Evolutionary conservation across 1,139 yeast genomes (phyloP).

Genomic region (Pichia sp.): DNA sequence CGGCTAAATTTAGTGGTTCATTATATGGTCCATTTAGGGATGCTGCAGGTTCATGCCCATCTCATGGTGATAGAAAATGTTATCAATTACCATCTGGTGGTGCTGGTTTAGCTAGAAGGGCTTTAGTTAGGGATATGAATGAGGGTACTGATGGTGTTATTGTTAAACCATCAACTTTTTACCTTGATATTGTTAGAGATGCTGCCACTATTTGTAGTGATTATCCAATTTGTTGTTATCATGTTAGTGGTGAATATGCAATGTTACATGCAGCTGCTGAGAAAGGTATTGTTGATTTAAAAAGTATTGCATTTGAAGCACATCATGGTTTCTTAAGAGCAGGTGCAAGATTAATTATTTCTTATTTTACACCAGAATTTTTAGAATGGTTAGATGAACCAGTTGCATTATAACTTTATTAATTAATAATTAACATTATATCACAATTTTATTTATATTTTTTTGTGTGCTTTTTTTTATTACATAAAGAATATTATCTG

Average conservation of each 20-base stretch:
- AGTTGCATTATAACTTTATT: slow-evolving; percentile 5
- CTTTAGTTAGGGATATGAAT: slow-evolving; percentile 71
- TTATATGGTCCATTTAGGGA: slow-evolving; percentile 97
- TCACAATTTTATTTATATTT: not conserved
- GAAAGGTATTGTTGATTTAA: slow-evolving; percentile 85
- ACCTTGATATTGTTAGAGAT: slow-evolving; percentile 83
- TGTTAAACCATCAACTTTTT: slow-evolving; percentile 96
- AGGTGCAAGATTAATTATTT: slow-evolving; percentile 86
- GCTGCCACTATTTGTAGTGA: slow-evolving; percentile 79
- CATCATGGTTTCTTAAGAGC: slow-evolving; percentile 92
- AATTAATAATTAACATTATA: no score
- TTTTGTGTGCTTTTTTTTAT: not conserved
- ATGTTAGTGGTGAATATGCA: slow-evolving; percentile 96
- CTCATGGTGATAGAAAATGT: slow-evolving; percentile 84
- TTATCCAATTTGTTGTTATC: slow-evolving; percentile 90
- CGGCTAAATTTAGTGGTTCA: slow-evolving; percentile 89
- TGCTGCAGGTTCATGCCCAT: slow-evolving; percentile 90
- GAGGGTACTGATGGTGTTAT: slow-evolving; percentile 97
- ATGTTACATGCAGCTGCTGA: slow-evolving; percentile 99
- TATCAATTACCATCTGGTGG: slow-evolving; percentile 95
- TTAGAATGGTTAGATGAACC: slow-evolving; percentile 74
- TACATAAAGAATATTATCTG: no score
- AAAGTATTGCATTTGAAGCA: slow-evolving; percentile 84
- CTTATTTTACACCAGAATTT: slow-evolving; percentile 94
- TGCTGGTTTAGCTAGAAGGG: slow-evolving; percentile 89